Evolutionary conservation across 2,329 filamentous ascomycete genomes (phyloP).

Genomic region (Rhynchosporium agropyri): DNA sequence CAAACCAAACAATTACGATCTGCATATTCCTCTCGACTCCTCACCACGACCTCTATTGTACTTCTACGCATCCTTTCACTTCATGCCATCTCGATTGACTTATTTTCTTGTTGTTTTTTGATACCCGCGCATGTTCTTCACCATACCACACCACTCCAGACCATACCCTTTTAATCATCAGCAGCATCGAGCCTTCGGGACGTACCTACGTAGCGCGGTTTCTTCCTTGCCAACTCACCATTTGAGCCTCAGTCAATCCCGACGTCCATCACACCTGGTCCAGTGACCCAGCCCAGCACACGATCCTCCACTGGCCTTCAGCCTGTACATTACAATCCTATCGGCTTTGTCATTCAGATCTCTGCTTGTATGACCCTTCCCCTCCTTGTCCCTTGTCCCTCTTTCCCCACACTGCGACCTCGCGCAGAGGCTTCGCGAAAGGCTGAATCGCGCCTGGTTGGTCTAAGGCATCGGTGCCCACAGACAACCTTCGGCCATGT

Average conservation of each 20-base stretch:
- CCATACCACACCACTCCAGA: not conserved
- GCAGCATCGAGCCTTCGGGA: not conserved
- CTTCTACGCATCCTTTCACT: constrained; percentile 33
- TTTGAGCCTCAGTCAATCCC: constrained; percentile 31
- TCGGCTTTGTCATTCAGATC: constrained; percentile 23
- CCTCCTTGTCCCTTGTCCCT: constrained; percentile 23
- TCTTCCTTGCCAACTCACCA: constrained; percentile 29
- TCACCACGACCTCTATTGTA: constrained; percentile 25
- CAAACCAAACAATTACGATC: constrained; percentile 6
- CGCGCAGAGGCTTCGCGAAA: constrained; percentile 26
- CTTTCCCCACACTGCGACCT: constrained; percentile 19
- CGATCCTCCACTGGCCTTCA: constrained; percentile 18
- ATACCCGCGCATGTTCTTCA: constrained; percentile 36
- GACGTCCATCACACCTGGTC: constrained; percentile 3
- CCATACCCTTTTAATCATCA: constrained; percentile 18
- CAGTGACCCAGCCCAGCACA: constrained; percentile 6
- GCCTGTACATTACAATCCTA: constrained; percentile 31
- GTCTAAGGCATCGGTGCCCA: constrained; percentile 29
- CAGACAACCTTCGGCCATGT: constrained; percentile 13
- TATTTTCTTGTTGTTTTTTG: constrained; percentile 38
- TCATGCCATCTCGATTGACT: constrained; percentile 16
- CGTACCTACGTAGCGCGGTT: constrained; percentile 19
- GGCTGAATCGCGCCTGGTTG: constrained; percentile 31
- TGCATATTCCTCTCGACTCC: not conserved
- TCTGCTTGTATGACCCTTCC: constrained; percentile 28